These are phyloP conservation scores for Solanum hybrid DNA, from an alignment of 305 asterid species.

Conservation along the genomic window DNA sequence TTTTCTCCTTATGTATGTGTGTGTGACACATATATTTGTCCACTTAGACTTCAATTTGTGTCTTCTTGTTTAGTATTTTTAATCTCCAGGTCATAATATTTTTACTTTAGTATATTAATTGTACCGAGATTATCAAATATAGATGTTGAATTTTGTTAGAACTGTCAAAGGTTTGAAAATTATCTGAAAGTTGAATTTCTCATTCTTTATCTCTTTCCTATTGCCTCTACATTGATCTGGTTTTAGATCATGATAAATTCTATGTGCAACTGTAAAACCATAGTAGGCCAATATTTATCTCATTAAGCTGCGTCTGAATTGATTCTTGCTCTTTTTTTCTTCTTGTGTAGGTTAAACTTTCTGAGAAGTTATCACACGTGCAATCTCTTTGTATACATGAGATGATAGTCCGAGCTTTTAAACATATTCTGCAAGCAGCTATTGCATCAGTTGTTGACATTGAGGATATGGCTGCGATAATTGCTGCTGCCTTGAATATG, in stretches of 20 bases:
- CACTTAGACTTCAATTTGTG: not conserved
- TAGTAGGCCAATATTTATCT: not conserved
- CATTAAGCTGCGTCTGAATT: not conserved
- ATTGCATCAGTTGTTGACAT: constrained; percentile 63
- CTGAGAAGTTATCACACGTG: constrained; percentile 92
- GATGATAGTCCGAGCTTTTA: constrained; percentile 91
- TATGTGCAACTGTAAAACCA: not conserved
- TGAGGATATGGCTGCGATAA: constrained; percentile 61
- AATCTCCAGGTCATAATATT: not conserved
- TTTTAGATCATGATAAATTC: not conserved
- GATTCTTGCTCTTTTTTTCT: constrained; percentile 6
- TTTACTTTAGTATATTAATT: not conserved
- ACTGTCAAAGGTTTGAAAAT: not conserved
- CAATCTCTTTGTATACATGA: constrained; percentile 95
- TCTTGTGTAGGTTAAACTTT: constrained; percentile 77
- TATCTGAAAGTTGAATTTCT: not conserved
- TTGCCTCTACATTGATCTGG: not conserved
- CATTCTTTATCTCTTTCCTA: not conserved
- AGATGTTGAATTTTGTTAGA: not conserved
- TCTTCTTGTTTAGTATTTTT: not conserved
- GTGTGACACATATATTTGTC: not conserved
- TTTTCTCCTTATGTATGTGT: not conserved
- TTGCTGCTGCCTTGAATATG: constrained; percentile 76
- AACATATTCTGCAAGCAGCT: constrained; percentile 86
- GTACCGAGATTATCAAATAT: not conserved